These are phyloP conservation scores for Cercospora janseana DNA, from an alignment of 2,329 filamentous ascomycete genomes.

Conservation along the genomic window DNA sequence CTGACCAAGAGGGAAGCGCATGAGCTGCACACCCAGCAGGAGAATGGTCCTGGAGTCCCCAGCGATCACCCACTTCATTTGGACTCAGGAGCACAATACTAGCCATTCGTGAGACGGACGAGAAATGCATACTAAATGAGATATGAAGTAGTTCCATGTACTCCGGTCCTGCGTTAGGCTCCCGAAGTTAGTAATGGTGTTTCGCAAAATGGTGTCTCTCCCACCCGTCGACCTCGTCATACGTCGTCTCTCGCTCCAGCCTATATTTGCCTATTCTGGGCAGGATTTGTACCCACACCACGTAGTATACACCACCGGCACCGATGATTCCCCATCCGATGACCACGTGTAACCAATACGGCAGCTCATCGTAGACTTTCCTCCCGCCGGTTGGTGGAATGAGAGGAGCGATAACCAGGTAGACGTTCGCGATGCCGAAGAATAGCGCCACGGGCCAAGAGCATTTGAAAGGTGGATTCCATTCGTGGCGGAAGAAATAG, in stretches of 20 bases:
- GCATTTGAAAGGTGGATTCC: conserved; percentile 62
- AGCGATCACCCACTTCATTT: too few species aligned
- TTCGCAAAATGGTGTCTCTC: neutral
- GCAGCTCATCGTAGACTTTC: conserved; percentile 41
- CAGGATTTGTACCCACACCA: conserved; percentile 12
- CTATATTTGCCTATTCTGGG: conserved; percentile 9
- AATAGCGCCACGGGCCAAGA: conserved; percentile 59
- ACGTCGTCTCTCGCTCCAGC: conserved; percentile 1
- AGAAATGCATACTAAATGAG: too few species aligned
- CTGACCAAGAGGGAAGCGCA: too few species aligned
- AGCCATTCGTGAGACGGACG: too few species aligned
- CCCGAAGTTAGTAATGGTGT: too few species aligned
- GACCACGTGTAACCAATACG: conserved; percentile 47
- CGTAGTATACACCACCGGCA: conserved; percentile 6
- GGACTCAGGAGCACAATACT: too few species aligned
- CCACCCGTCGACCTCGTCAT: conserved; percentile 1
- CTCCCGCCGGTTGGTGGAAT: conserved; percentile 43
- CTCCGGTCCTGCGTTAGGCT: too few species aligned
- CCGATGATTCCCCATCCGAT: conserved; percentile 42
- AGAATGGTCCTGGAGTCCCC: too few species aligned
- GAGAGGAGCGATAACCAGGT: conserved; percentile 46
- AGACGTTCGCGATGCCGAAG: conserved; percentile 40
- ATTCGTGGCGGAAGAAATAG: conserved; percentile 57
- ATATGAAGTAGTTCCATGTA: too few species aligned
- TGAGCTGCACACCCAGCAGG: too few species aligned